Base-by-base conservation (phyloP, 148 eudicot genomes). In the Hydrangea macrophylla region DNA sequence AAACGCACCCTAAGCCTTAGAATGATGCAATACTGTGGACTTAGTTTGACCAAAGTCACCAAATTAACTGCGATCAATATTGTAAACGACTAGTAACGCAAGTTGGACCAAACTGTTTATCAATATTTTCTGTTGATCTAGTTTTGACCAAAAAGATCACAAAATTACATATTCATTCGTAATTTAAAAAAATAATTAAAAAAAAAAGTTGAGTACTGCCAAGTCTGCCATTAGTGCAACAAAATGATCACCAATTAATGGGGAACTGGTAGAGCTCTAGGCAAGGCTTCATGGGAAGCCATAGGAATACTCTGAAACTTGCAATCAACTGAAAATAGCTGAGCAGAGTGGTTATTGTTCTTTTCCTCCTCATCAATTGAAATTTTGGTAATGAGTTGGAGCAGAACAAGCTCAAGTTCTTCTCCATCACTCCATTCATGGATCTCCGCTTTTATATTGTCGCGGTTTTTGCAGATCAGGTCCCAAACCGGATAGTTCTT, bases 401-500 rank as follows among this genome's bases (percentile, higher is more conserved):
- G 76, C 27, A 89, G 68, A 18, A 82, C 69, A 0, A 39, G 60
- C 68, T 85, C 90, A 0, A 92, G 75, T 1, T 87, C 97, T 2
- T 44, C 86, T 9, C 97, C 97, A 5, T 89, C 74, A 20, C 48
- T 84, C 97, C 96, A 89, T 65, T 84, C 92, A 63, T 87, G 90
- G 56, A 89, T 75, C 44, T 74, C 77, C 6, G 92, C 85, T 33
- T 62, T 74, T 20, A 89, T n/a, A 1, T 76, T 72, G 1, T 28
- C 65, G 1, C 78, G 86, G 31, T 87, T 87, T 50, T 70, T 36
- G 27, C 75, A 77, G 50, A 92, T 92, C 50, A 89, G 71, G 1
- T 89, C 91, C 96, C 92, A 89, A 9, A 85, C 65, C 0, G 96
- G 96, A 72, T 80, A 92, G 55, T 87, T 59, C 70, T 87, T 92